Evolutionary conservation across 1,139 yeast genomes (phyloP).

Genomic region (Taiozyma sp.): DNA sequence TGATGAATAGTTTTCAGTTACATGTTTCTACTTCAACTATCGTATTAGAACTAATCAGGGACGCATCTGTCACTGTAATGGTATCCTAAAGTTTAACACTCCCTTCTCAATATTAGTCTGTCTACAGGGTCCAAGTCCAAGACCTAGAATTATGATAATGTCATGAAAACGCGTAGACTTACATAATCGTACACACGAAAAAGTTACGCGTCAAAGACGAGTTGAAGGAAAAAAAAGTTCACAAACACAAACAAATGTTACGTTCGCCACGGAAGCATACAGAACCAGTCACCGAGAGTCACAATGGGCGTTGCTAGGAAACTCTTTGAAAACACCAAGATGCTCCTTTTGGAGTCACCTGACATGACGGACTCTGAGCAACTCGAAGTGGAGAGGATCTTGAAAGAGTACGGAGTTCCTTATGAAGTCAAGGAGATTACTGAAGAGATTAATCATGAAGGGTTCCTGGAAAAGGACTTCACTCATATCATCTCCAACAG

Average conservation of each 20-base stretch:
- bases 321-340: conserved; percentile 35
- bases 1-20: background rate
- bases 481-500: conserved; percentile 56
- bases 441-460: conserved; percentile 14
- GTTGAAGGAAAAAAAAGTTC: background rate
- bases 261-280: background rate
- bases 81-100: too few species aligned
- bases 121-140: too few species aligned
- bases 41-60: too few species aligned
- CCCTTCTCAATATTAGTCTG: too few species aligned
- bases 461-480: conserved; percentile 22
- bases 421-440: conserved; percentile 18
- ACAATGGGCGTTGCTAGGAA: conserved; percentile 6
- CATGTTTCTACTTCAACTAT: background rate
- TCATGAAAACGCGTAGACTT: too few species aligned
- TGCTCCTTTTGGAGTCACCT: conserved; percentile 37
- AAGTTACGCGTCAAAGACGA: too few species aligned
- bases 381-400: conserved; percentile 19
- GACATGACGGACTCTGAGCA: conserved; percentile 26
- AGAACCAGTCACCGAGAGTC: background rate
- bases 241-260: background rate
- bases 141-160: too few species aligned
- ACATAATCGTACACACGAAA: too few species aligned
- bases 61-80: too few species aligned
- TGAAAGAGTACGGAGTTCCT: conserved; percentile 21